Evolutionary conservation across 768 basidiomycete genomes (phyloP).

Genomic region (Hebeloma cylindrosporum): DNA sequence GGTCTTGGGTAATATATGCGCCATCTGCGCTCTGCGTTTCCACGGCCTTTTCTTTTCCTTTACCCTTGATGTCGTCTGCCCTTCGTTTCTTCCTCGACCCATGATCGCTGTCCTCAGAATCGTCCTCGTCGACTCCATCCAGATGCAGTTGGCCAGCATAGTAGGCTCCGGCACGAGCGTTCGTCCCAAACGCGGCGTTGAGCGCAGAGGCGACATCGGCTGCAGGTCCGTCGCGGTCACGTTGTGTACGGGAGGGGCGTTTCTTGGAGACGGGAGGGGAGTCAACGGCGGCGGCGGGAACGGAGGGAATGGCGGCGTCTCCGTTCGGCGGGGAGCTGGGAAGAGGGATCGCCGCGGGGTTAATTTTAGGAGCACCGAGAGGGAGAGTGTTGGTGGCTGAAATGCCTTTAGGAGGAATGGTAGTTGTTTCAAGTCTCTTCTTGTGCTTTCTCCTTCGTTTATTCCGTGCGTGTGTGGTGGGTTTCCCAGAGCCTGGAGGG

Average conservation of each 20-base stretch:
- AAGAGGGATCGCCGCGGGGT: neutral
- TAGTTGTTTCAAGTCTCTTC: slow-evolving; percentile 26
- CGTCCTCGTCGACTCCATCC: too few relatives aligned
- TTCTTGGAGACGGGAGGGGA: neutral
- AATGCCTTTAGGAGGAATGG: slow-evolving; percentile 21
- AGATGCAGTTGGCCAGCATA: neutral
- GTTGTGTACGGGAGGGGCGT: neutral
- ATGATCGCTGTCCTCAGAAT: too few relatives aligned
- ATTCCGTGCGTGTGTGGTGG: slow-evolving; percentile 57
- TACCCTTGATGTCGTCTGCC: too few relatives aligned
- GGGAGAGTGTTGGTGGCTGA: slow-evolving; percentile 48
- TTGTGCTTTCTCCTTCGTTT: slow-evolving; percentile 54
- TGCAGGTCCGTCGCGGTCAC: slow-evolving; percentile 5
- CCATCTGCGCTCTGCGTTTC: too few relatives aligned
- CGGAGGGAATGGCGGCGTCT: neutral
- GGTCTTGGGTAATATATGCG: slow-evolving; percentile 18
- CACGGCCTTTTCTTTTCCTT: too few relatives aligned
- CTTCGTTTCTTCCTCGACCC: too few relatives aligned
- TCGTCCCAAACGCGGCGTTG: slow-evolving; percentile 12
- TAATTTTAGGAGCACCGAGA: slow-evolving; percentile 29
- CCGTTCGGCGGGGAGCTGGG: neutral
- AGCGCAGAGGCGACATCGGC: slow-evolving; percentile 13
- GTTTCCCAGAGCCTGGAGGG: slow-evolving; percentile 62
- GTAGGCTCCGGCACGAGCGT: neutral
- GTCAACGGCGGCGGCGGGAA: neutral